phyloP scores from a whole-genome alignment of 352 stramenopile genomes.

The Phytopythium sindhum region DNA sequence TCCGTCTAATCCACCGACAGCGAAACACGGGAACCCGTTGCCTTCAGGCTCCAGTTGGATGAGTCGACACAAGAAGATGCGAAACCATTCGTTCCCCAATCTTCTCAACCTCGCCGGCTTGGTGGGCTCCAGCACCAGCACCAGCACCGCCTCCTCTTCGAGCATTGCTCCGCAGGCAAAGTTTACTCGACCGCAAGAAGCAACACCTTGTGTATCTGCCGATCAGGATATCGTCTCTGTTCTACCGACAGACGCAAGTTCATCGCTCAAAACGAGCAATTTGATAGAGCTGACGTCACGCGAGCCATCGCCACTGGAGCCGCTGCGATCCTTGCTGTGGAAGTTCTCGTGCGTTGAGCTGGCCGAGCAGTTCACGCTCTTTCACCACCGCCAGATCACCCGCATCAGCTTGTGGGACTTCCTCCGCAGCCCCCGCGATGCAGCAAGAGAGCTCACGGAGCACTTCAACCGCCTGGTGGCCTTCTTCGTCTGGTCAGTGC shows the following conservation, averaged over 20 bases:
- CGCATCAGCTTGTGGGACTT: slow-evolving; percentile 55
- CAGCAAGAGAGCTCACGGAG: slow-evolving; percentile 48
- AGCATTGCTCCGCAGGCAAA: background rate
- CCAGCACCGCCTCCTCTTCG: too few relatives aligned
- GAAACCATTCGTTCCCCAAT: slow-evolving; percentile 70
- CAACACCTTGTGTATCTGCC: background rate
- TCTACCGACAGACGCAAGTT: background rate
- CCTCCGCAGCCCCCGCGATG: slow-evolving; percentile 38
- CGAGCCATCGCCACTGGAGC: slow-evolving; percentile 10
- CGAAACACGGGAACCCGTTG: background rate
- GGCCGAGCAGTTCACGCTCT: slow-evolving; percentile 62
- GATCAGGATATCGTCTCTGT: background rate
- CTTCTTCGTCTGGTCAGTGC: slow-evolving; percentile 74
- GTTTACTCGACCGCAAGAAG: background rate
- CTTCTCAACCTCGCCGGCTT: slow-evolving; percentile 29
- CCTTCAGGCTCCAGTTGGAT: background rate
- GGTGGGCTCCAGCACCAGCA: background rate
- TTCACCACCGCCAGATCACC: slow-evolving; percentile 54
- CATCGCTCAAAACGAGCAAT: background rate
- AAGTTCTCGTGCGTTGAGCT: slow-evolving; percentile 47
- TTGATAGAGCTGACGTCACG: background rate
- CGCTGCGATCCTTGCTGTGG: slow-evolving; percentile 47
- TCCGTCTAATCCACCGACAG: background rate
- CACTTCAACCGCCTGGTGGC: slow-evolving; percentile 63
- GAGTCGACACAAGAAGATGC: slow-evolving; percentile 26